Evolutionary conservation across 2,329 filamentous ascomycete genomes (phyloP).

Genomic region (Botrytis cinerea): DNA sequence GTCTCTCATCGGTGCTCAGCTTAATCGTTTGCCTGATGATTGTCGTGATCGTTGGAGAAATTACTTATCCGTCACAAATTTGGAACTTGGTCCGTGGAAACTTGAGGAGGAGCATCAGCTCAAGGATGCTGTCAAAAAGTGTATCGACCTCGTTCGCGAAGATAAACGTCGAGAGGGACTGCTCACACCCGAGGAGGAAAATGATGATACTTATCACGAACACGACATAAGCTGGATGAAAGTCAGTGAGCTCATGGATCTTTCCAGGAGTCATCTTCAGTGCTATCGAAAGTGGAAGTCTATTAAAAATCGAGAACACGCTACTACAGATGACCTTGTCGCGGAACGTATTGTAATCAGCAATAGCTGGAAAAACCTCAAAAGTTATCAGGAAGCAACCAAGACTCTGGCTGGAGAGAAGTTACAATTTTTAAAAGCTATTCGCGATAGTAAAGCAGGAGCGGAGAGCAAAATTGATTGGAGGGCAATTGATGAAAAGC

Average conservation of each 20-base stretch:
- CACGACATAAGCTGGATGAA: constrained; percentile 64
- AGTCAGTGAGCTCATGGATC: constrained; percentile 63
- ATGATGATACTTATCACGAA: constrained; percentile 45
- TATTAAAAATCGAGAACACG: constrained; percentile 43
- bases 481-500: constrained; percentile 48
- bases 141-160: constrained; percentile 52
- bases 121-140: constrained; percentile 52
- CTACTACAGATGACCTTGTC: constrained; percentile 30
- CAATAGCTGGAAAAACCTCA: constrained; percentile 47
- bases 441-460: constrained; percentile 46
- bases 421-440: constrained; percentile 47
- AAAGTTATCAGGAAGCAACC: constrained; percentile 47
- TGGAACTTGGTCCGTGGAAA: constrained; percentile 58
- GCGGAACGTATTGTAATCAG: constrained; percentile 34
- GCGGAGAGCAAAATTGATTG: constrained; percentile 54
- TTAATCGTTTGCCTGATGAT: constrained; percentile 66
- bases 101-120: constrained; percentile 55
- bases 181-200: constrained; percentile 38
- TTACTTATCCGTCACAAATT: constrained; percentile 59
- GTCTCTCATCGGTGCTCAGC: constrained; percentile 59
- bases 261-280: constrained; percentile 64
- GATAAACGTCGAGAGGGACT: constrained; percentile 32
- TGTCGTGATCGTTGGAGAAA: constrained; percentile 71
- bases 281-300: constrained; percentile 68
- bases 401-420: constrained; percentile 50